Evolutionary conservation across 1,284 basidiomycete genomes (phyloP), one percentile per base, ranked within the genome.

Genomic region (Ustilago trichophora): DNA sequence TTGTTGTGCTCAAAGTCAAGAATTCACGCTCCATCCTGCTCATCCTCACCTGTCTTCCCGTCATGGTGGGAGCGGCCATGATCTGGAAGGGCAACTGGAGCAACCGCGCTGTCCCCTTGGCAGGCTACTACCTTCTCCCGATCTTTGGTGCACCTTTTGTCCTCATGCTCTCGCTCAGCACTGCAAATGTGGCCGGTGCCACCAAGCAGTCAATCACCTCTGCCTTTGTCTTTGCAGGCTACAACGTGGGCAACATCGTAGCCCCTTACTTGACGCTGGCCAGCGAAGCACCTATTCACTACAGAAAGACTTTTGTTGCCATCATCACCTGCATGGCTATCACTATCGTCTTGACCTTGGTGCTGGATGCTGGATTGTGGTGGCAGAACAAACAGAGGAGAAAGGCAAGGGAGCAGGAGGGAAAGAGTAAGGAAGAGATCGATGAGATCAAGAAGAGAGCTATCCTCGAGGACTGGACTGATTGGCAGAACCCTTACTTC

Each of bases 61-160:
- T 85, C 16, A 78, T 85, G 27, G 78, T 83, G 21, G 85, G 85
- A 15, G 82, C 83, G 0, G 70, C 83, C n/a, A 76, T 83, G 58
- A 82, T 83, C 60, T 85, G 85, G 84, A 78, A 79, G 13, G 83
- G 82, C 1, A 75, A 83, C 22, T 85, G 83, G 73, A 53, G 63
- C 12, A 81, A 83, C 26, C 78, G 81, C 0, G 83, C 81, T 2
- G 80, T 83, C 0, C 84, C 85, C 0, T 68, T 86, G 12, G 83
- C 85, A 16, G 85, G 85, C 0, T 85, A 83, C 70, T 85, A 83
- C 57, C 77, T 84, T 58, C 60, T 76, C 15, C 75, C 81, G n/a
- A 79, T 81, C 16, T 85, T 85, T 55, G 85, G 85, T 3, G 83
- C 85, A 2, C 84, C 84, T 6, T 85, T 83, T 50, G 84, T 85